Percentiles rank a stretch among this genome's conserved stretches.
Conservation (phyloP, 225 moss, liverwort and hornwort species). For the Ulota crispa region DNA sequence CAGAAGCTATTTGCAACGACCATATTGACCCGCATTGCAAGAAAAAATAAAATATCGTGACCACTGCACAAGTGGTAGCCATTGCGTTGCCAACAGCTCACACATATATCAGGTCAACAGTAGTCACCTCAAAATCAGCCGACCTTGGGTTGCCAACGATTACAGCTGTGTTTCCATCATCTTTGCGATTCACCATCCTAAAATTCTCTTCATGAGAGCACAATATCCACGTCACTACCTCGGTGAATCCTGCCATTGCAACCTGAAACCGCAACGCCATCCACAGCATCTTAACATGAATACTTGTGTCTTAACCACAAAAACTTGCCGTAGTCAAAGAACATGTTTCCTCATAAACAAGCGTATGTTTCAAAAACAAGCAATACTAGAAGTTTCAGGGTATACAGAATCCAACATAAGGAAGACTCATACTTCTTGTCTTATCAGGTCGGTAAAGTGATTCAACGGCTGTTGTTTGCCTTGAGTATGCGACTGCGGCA, state of each 20-base stretch:
- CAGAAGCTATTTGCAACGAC: neutral
- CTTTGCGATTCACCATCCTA: slow-evolving; percentile 67
- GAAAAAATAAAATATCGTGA: neutral
- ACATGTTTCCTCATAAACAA: neutral
- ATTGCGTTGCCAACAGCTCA: neutral
- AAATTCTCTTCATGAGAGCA: slow-evolving; percentile 86
- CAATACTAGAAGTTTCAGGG: neutral
- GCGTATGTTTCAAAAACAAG: neutral
- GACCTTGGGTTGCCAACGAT: slow-evolving; percentile 71
- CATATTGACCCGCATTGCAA: neutral
- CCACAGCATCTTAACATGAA: slow-evolving; percentile 12
- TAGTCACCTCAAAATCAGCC: slow-evolving; percentile 72
- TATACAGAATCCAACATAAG: neutral
- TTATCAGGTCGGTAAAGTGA: slow-evolving; percentile 81
- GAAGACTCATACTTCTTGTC: slow-evolving; percentile 66
- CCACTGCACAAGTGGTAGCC: neutral
- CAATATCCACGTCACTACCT: slow-evolving; percentile 92
- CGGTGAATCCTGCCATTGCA: slow-evolving; percentile 90
- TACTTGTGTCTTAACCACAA: neutral
- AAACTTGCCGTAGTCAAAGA: neutral
- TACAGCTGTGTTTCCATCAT: slow-evolving; percentile 73
- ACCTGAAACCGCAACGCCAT: slow-evolving; percentile 52
- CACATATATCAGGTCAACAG: neutral
- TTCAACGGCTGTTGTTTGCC: slow-evolving; percentile 91
- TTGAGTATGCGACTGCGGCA: slow-evolving; percentile 74